Evolutionary conservation across 2,329 filamentous ascomycete genomes (phyloP), one percentile per base, ranked within the genome.

Genomic region (Aschersonia sp.): DNA sequence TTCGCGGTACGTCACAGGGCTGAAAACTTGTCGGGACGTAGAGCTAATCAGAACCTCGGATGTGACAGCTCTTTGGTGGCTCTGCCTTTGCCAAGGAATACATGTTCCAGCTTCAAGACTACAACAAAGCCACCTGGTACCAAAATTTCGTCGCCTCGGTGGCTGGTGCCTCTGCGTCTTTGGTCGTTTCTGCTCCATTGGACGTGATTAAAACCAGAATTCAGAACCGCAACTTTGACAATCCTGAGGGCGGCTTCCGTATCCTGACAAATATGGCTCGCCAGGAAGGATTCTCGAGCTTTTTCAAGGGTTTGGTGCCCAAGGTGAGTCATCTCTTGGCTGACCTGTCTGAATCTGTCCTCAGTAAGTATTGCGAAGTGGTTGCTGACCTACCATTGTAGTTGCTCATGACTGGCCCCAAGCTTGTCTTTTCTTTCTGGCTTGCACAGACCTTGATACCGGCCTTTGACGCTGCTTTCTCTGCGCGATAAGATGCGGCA

Each of bases 391-490:
- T 42, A 43, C 14, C 33, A 30, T 50, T 39, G 51, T 49, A 81
- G 83, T 80, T 98, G 54, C 77, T 98, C 60, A 98, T 98, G 92
- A 98, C 92, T 12, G 94, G 92, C 30, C 92, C 92, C 53, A 98
- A 98, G 78, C 78, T 98, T 51, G 92, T 97, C 53, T 98, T 98
- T 75, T 96, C 89, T 52, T 98, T 98, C 81, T 98, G 92, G 92
- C 80, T 98, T 62, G 92, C 92, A 49, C 92, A 98, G 75, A 97
- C 92, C 32, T 74, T 98, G 59, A 98, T 98, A 62, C 92, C 92
- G 46, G 84, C 88, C 40, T 97, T 97, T 66, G 86, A 80, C 57
- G 63, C 57, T 49, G 67, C 67, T 53, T 58, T 75, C 49, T 47
- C 49, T 14, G 49, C 46, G 43, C 44, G 14, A 42, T 47, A 14